Base-by-base conservation (phyloP, 1,139 yeast species). In the Arxiozyma slooffiae region DNA sequence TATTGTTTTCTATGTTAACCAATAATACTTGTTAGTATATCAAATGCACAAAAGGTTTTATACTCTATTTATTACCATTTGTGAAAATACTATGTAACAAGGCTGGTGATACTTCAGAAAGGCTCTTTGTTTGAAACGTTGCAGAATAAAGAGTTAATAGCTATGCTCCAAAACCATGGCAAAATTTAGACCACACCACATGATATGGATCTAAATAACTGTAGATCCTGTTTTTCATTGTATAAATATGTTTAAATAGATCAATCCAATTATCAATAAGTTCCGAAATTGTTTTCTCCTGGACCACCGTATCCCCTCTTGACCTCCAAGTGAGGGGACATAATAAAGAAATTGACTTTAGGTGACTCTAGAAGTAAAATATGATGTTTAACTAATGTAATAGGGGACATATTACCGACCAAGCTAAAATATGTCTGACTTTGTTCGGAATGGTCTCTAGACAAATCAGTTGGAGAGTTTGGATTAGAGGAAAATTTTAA, bases 151-250 rank as follows among this genome's bases (percentile, higher is more conserved):
- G 69, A 0, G 97, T 89, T 97, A 97, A 90, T 67, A 87, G 60
- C 0, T 97, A 97, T 6, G 97, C 96, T 18, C 97, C 97, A 52
- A 90, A 82, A 1, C 97, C 97, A n/a, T 97, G 97, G 18, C 82
- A 74, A 63, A 74, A 86, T 48, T 97, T 72, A 7, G 95, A 84
- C 97, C 97, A 90, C 17, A 85, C 94, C 64, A 90, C 97, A 65
- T 90, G 97, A 64, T 90, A 97, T 2, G 95, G 85, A 61, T 90
- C 97, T 54, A 90, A 64, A 58, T 85, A 81, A 7, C 88, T 90
- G 61, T 85, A 86, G 18, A 90, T 68, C 0, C 95, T 96, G 0
- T 87, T 89, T 40, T 80, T 72, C 38, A 80, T 71, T 8, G 74
- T 66, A 48, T 79, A 75, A 20, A 87, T 75, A 9, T 80, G 74